Base-by-base conservation (phyloP, 2,329 filamentous ascomycete genomes). In the Emmonsiellopsis sp. region DNA sequence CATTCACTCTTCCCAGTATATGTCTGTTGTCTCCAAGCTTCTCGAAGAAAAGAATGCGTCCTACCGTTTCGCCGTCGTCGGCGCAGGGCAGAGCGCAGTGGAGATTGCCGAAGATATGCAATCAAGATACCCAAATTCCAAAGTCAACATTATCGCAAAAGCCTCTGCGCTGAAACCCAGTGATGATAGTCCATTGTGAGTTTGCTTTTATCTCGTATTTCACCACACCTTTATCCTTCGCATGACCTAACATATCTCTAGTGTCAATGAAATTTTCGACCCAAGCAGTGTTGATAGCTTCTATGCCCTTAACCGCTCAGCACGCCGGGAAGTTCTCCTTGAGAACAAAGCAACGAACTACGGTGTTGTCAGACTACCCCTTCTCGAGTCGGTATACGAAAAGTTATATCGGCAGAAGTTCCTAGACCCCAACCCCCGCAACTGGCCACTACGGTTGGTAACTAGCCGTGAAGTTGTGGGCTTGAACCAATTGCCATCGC, bases 201-300 rank as follows among this genome's bases (percentile, higher is more conserved):
- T 79, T 34, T 5, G 44, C n/a, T 43, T 31, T 36, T 27, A n/a
- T 48, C 10, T 31, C 36, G n/a, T 10, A 42, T 32, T 32, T 33
- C n/a, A 33, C 14, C 13, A 10, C 27, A 6, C 8, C 5, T 9
- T 1, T 7, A 37, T 33, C 7, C 10, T 10, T 32, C 32, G 11
- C n/a, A 53, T 48, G 21, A 5, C 31, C 39, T 49, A 14, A 32
- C 17, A 42, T 36, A 3, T 44, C 31, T 27, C 48, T 58, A 91
- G 87, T 63, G 90, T 97, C 62, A 97, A 97, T 70, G 90, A 93
- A 64, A 88, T 97, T 65, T 97, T 97, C 77, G 90, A 97, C 73
- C 92, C 92, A 1, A 83, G 86, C 36, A 86, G 85, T 55, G 84
- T 95, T 33, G 87, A 95, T 67, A 77, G 77, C 44, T 81, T 95